Evolutionary conservation across 2,329 filamentous ascomycete species (phyloP).

Genomic region (Neobulgaria alba): DNA sequence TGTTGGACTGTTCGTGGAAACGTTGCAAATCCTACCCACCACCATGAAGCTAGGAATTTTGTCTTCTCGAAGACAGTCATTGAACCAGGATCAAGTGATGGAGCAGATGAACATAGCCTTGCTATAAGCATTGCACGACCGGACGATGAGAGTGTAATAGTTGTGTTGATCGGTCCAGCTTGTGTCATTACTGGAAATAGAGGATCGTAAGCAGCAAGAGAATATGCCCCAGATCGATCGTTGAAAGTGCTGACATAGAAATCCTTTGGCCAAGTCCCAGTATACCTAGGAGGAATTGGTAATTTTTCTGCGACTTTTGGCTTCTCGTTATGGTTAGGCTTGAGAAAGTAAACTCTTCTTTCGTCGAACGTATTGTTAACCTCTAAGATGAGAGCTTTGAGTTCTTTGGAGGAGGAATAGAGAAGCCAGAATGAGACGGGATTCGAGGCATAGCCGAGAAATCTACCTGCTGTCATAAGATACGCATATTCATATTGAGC

Average conservation of each 20-base stretch:
- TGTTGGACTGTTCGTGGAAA: conserved; percentile 58
- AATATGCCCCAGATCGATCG: conserved; percentile 47
- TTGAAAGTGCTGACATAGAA: conserved; percentile 75
- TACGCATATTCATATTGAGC: conserved; percentile 58
- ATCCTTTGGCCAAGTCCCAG: conserved; percentile 54
- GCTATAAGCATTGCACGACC: conserved; percentile 48
- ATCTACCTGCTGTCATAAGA: conserved; percentile 60
- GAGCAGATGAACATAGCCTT: conserved; percentile 45
- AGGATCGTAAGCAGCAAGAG: conserved; percentile 40
- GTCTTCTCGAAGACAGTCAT: conserved; percentile 37
- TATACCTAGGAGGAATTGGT: conserved; percentile 31
- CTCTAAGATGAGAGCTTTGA: conserved; percentile 61
- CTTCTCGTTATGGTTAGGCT: conserved; percentile 28
- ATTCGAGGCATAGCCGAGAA: conserved; percentile 65
- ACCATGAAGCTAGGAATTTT: conserved; percentile 47
- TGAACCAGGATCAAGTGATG: conserved; percentile 39
- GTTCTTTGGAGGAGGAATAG: conserved; percentile 47
- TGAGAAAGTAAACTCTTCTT: conserved; percentile 55
- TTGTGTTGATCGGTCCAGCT: conserved; percentile 43
- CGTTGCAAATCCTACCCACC: conserved; percentile 59
- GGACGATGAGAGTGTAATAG: conserved; percentile 55
- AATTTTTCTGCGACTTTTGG: conserved; percentile 8
- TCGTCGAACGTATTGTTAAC: conserved; percentile 74
- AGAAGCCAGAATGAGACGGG: conserved; percentile 75
- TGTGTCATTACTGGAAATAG: conserved; percentile 33